Base-by-base conservation (phyloP, 2,329 filamentous ascomycete species). In the Aureobasidium vineae region DNA sequence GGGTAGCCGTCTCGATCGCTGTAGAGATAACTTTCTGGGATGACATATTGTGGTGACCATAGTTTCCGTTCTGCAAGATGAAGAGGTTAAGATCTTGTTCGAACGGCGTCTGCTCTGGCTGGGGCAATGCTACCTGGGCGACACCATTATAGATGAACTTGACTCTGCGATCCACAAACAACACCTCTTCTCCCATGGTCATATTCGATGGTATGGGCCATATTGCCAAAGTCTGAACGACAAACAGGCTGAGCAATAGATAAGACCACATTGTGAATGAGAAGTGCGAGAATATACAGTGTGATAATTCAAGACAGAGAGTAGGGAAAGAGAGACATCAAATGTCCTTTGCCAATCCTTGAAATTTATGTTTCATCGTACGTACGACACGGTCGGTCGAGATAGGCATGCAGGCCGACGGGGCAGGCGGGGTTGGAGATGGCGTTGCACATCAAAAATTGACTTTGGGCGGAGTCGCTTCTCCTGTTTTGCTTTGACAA, bases 1-100 rank as follows among this genome's bases (percentile, higher is more conserved):
- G 76, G 69, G 88, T 79, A 11, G 88, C 82, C 54, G 89, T 84
- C 26, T 78, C 70, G 38, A 84, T 79, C 8, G 82, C 81, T 66
- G 76, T 78, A 26, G 79, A 73, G 19, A 84, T 70, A 13, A 84
- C 79, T 77, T 85, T 60, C 10, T 63, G 63, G 5, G 52, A 47
- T 7, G 63, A 53, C 8, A 33, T 16, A 28, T 60, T 67, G 40
- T 56, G 45, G 23, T 53, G 60, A 15, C 56, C 52, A 33, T 56
- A 63, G 19, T 21, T 47, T 26, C 33, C 41, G 21, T 63, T 28
- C 65, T 69, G 66, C 50, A 36, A 47, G 6, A 45, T 45, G 41
- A 67, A 50, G 47, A 26, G 36, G 54, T 61, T 69, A 49, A 67
- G 54, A 40, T 33, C 43, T 56, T 66, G 69, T 41, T 65, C 45